phyloP scores from a whole-genome alignment of 805 yeast genomes.

The Sugiyamaella americana region DNA sequence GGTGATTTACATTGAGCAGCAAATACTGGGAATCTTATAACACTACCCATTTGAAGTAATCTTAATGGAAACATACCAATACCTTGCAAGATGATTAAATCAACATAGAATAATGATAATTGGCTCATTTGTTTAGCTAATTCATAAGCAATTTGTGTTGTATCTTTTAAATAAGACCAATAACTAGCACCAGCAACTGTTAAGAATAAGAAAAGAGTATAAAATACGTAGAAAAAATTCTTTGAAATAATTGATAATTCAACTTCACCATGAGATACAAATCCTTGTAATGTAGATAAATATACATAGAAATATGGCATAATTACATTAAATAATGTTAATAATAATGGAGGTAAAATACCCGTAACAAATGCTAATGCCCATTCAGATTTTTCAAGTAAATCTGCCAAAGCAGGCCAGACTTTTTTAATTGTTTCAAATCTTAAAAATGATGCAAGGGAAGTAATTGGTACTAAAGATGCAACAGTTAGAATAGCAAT shows the following conservation, averaged over 20 bases:
- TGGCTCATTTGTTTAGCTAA: slow-evolving; percentile 76
- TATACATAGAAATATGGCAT: slow-evolving; percentile 85
- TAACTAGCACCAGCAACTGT: slow-evolving; percentile 82
- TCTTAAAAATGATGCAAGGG: slow-evolving; percentile 75
- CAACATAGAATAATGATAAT: slow-evolving; percentile 83
- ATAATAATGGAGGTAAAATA: slow-evolving; percentile 82
- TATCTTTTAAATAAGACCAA: slow-evolving; percentile 78
- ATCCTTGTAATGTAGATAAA: slow-evolving; percentile 80
- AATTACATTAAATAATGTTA: slow-evolving; percentile 72
- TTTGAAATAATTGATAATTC: slow-evolving; percentile 85
- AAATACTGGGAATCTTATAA: slow-evolving; percentile 67
- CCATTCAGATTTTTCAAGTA: slow-evolving; percentile 60
- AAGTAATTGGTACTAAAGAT: slow-evolving; percentile 77
- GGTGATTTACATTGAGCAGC: slow-evolving; percentile 68
- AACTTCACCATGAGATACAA: slow-evolving; percentile 85
- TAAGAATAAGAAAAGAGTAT: slow-evolving; percentile 87
- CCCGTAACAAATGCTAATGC: slow-evolving; percentile 79
- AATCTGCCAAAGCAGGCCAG: slow-evolving; percentile 75
- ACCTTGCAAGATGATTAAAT: slow-evolving; percentile 72
- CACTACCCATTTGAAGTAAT: slow-evolving; percentile 70
- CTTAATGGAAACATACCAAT: slow-evolving; percentile 87
- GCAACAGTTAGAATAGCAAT: slow-evolving; percentile 66
- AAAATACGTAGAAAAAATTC: slow-evolving; percentile 91
- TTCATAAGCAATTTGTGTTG: slow-evolving; percentile 81
- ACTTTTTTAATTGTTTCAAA: slow-evolving; percentile 68